phyloP scores from a whole-genome alignment of 148 eudicot genomes.

The Cornus florida region DNA sequence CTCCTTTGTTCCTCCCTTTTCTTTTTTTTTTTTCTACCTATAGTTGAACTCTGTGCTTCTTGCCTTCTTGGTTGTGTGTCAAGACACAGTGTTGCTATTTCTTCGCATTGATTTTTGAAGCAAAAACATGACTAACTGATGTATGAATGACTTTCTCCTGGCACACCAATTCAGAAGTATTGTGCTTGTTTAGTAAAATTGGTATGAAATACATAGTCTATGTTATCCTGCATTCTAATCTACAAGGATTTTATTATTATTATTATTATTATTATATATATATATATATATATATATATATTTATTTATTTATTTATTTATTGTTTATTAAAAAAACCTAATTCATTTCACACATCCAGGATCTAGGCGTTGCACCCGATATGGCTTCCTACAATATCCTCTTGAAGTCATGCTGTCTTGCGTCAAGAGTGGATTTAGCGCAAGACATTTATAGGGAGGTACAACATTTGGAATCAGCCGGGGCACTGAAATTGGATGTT shows the following conservation, averaged over 20 bases:
- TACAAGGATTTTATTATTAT: background rate
- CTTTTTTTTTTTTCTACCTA: background rate
- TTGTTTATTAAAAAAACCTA: background rate
- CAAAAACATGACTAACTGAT: background rate
- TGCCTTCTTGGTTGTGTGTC: background rate
- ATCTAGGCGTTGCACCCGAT: slow-evolving; percentile 65
- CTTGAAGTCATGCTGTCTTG: slow-evolving; percentile 84
- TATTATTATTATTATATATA: background rate
- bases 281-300: too few relatives aligned
- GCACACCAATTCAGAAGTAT: background rate
- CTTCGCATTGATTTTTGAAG: background rate
- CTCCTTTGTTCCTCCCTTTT: background rate
- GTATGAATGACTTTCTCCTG: background rate
- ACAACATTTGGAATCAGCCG: slow-evolving; percentile 57
- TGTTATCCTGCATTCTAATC: background rate
- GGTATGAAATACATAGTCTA: background rate
- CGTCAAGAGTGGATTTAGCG: slow-evolving; percentile 89
- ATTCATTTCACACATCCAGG: slow-evolving; percentile 41
- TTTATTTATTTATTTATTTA: too few relatives aligned
- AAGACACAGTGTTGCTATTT: background rate
- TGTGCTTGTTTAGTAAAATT: background rate
- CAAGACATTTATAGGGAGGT: slow-evolving; percentile 76
- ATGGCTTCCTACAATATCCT: slow-evolving; percentile 89
- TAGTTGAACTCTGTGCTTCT: background rate
- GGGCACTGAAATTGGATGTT: slow-evolving; percentile 76